Evolutionary conservation across 106 monocot genomes (phyloP).

Genomic region (Alisma plantagoaquatica): DNA sequence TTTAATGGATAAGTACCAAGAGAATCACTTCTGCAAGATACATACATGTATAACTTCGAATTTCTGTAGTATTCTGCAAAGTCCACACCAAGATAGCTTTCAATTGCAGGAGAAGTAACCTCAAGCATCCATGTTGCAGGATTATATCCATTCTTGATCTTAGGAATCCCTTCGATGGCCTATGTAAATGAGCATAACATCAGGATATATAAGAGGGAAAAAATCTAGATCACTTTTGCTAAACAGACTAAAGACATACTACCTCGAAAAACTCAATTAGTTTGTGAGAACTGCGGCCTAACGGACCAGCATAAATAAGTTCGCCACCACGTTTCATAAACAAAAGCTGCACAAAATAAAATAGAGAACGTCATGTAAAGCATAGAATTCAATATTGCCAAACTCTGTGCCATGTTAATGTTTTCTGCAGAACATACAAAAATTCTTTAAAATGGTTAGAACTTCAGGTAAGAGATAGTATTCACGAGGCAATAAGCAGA

Average conservation of each 20-base stretch:
- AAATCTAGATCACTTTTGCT: too few relatives aligned
- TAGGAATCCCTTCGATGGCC: slow-evolving; percentile 94
- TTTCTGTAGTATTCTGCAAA: slow-evolving; percentile 77
- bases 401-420: too few relatives aligned
- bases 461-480: too few relatives aligned
- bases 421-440: too few relatives aligned
- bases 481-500: too few relatives aligned
- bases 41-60: slow-evolving; percentile 83
- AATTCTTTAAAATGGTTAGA: too few relatives aligned
- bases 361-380: neutral
- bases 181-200: slow-evolving; percentile 9
- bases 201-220: too few relatives aligned
- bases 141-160: slow-evolving; percentile 89
- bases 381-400: too few relatives aligned
- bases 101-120: slow-evolving; percentile 68
- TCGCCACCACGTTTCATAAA: slow-evolving; percentile 99
- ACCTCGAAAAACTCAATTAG: slow-evolving; percentile 93
- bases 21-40: neutral
- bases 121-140: slow-evolving; percentile 99
- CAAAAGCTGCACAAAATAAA: slow-evolving; percentile 52
- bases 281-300: slow-evolving; percentile 71
- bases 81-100: slow-evolving; percentile 60
- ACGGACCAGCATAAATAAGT: slow-evolving; percentile 94
- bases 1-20: neutral
- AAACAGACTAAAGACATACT: too few relatives aligned